Evolutionary conservation across 805 yeast genomes (phyloP).

Genomic region (Hanseniaspora occidentalis): DNA sequence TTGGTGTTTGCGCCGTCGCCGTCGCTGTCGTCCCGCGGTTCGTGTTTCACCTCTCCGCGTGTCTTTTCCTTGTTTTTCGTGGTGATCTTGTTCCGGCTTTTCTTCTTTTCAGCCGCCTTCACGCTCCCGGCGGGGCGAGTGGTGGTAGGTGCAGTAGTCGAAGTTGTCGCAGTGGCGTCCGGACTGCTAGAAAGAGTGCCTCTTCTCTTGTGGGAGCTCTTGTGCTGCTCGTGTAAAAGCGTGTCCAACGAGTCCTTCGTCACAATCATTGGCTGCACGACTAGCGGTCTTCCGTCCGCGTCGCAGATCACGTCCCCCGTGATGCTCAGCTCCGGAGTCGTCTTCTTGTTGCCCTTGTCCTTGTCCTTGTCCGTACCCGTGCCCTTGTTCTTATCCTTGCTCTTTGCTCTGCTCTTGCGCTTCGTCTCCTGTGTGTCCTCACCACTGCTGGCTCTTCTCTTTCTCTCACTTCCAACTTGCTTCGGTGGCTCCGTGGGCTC

Average conservation of each 20-base stretch:
- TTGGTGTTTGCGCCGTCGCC: slow-evolving; percentile 4
- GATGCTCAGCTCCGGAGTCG: no score
- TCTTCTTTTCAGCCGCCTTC: neutral
- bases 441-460: no score
- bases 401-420: no score
- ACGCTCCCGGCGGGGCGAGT: slow-evolving; percentile 1
- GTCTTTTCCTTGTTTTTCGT: neutral
- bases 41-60: no score
- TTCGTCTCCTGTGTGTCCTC: no score
- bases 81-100: neutral
- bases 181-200: no score
- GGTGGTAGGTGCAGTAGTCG: slow-evolving; percentile 1
- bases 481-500: no score
- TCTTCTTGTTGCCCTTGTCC: no score
- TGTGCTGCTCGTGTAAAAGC: neutral
- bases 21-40: no score
- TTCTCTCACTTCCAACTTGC: no score
- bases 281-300: slow-evolving; percentile 28
- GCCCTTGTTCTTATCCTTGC: no score
- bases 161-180: neutral
- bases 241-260: neutral
- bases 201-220: neutral
- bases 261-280: slow-evolving; percentile 32
- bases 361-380: no score
- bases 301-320: slow-evolving; percentile 2